Evolutionary conservation across 495 filamentous ascomycete species (phyloP).

Genomic region (Aspergillus avenaceus): DNA sequence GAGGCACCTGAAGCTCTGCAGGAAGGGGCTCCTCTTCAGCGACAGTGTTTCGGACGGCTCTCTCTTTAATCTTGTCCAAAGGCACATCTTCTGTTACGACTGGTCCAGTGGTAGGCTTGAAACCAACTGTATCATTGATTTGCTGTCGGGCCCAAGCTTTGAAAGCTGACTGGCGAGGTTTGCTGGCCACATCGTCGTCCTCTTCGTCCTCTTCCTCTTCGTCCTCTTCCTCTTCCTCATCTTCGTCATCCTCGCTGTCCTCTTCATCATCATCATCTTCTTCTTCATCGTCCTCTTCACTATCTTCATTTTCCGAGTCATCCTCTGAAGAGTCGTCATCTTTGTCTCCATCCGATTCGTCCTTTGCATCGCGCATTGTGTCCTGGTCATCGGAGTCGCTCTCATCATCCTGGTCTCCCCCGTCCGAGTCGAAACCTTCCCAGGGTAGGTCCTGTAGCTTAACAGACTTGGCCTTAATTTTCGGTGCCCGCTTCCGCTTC

Average conservation of each 20-base stretch:
- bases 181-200: conserved; percentile 33
- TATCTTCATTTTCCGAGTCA: conserved; percentile 17
- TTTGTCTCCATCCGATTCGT: conserved; percentile 17
- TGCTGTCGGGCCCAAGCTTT: conserved; percentile 89
- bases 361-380: conserved; percentile 7
- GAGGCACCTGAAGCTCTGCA: conserved; percentile 62
- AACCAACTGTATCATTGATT: conserved; percentile 70
- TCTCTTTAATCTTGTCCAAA: conserved; percentile 18
- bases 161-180: conserved; percentile 65
- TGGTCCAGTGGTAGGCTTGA: conserved; percentile 46
- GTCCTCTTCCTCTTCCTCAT: conserved; percentile 18
- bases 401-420: conserved; percentile 18
- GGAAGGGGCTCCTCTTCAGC: conserved; percentile 73
- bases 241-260: conserved; percentile 20
- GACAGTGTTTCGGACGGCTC: conserved; percentile 36
- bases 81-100: conserved; percentile 26
- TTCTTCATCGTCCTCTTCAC: conserved; percentile 18
- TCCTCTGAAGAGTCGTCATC: conserved; percentile 19
- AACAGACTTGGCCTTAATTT: conserved; percentile 24
- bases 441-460: conserved; percentile 48
- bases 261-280: conserved; percentile 21
- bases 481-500: conserved; percentile 50
- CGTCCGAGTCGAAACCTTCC: conserved; percentile 57
- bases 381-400: conserved; percentile 12
- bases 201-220: conserved; percentile 30